Percentiles rank a stretch among this genome's conserved stretches.
Evolutionary conservation across 768 basidiomycete genomes (phyloP).

Genomic region (Kwoniella sp.): DNA sequence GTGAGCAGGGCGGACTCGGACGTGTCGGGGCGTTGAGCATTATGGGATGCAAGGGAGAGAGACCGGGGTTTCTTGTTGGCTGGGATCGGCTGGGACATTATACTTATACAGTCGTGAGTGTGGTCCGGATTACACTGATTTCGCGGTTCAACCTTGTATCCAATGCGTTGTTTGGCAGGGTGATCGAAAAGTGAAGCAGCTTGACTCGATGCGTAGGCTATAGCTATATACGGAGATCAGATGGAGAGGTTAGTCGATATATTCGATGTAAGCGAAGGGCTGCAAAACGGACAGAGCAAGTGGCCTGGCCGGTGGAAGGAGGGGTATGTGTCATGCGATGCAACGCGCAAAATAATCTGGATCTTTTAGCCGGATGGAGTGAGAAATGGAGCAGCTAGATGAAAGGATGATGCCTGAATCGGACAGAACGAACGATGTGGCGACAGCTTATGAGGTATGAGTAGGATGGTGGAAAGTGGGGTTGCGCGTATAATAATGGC

Average conservation of each 20-base stretch:
- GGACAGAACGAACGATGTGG: not conserved
- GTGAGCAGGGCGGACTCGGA: constrained; percentile 15
- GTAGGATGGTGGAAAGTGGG: not conserved
- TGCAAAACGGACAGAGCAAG: not conserved
- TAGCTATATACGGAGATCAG: not conserved
- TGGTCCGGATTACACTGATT: no score
- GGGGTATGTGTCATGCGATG: not conserved
- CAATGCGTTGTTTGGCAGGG: no score
- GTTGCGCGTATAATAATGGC: no score
- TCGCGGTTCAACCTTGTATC: no score
- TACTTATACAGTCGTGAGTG: no score
- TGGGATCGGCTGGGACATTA: constrained; percentile 29
- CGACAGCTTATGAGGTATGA: no score
- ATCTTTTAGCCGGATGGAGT: constrained; percentile 1
- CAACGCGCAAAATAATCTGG: not conserved
- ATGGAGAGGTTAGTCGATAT: not conserved
- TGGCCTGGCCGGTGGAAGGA: not conserved
- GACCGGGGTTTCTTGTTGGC: constrained; percentile 17
- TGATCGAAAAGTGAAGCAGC: no score
- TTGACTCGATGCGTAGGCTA: not conserved
- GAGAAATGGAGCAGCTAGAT: not conserved
- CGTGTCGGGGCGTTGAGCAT: not conserved
- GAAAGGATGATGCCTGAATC: not conserved
- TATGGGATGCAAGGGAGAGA: constrained; percentile 3
- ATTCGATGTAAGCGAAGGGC: not conserved